Conservation (phyloP, 768 basidiomycete genomes). For the Gyrodon lividus region DNA sequence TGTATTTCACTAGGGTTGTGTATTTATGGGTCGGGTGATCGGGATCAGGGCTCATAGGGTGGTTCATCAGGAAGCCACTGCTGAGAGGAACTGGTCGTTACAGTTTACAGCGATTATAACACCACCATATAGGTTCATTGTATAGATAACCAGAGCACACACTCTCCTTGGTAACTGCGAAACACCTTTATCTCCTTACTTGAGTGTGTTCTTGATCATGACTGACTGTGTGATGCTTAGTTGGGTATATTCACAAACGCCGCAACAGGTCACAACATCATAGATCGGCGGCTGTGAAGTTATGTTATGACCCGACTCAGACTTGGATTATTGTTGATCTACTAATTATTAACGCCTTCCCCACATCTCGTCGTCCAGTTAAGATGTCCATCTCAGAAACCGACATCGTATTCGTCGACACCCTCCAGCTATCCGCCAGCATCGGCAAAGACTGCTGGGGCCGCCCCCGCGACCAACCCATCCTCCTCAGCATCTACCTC, state of each 20-base stretch:
- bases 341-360: too few relatives aligned
- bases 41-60: conserved; percentile 4
- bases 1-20: neutral
- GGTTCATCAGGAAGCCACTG: conserved; percentile 7
- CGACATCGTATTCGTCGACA: conserved; percentile 47
- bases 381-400: conserved; percentile 1
- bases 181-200: neutral
- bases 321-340: too few relatives aligned
- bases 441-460: conserved; percentile 56
- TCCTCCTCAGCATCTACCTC: conserved; percentile 46
- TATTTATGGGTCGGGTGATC: conserved; percentile 7
- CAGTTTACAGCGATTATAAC: conserved; percentile 5
- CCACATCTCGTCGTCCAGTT: too few relatives aligned
- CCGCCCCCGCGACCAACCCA: conserved; percentile 46
- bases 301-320: too few relatives aligned
- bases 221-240: too few relatives aligned
- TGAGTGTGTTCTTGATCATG: too few relatives aligned
- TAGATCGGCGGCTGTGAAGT: too few relatives aligned
- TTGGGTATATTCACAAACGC: too few relatives aligned
- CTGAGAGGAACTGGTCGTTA: neutral
- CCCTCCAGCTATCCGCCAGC: conserved; percentile 39
- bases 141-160: neutral
- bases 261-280: too few relatives aligned
- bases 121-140: conserved; percentile 2
- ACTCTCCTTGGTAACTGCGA: conserved; percentile 17